These are phyloP conservation scores for Mycena maculata DNA, from an alignment of 768 basidiomycete genomes.

Conservation along the genomic window DNA sequence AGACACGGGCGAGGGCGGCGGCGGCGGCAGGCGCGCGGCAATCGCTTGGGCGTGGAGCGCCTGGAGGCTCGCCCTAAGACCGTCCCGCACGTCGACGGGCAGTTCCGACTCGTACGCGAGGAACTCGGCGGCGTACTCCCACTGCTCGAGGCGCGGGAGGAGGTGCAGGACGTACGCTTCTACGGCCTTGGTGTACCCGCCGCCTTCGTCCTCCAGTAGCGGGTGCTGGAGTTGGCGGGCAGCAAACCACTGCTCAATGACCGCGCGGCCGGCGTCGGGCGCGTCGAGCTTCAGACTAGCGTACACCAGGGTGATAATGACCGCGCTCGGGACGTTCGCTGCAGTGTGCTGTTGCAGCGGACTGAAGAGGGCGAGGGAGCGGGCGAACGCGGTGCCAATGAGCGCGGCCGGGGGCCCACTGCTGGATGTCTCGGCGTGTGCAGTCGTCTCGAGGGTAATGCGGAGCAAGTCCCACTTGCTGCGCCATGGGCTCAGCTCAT, in stretches of 20 bases:
- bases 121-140: conserved; percentile 85
- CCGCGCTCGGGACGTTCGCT: conserved; percentile 73
- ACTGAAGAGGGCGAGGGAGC: conserved; percentile 77
- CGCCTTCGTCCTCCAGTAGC: conserved; percentile 49
- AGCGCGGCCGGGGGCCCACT: conserved; percentile 70
- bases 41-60: conserved; percentile 53
- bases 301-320: conserved; percentile 77
- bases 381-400: conserved; percentile 65
- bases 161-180: conserved; percentile 83
- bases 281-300: conserved; percentile 76
- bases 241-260: conserved; percentile 86
- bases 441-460: conserved; percentile 83
- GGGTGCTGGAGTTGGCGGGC: conserved; percentile 62
- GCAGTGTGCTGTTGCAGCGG: conserved; percentile 55
- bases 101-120: conserved; percentile 80
- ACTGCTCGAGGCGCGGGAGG: conserved; percentile 78
- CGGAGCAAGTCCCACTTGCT: conserved; percentile 91
- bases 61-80: conserved; percentile 54
- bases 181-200: conserved; percentile 78
- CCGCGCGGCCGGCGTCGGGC: conserved; percentile 67
- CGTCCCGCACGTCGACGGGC: conserved; percentile 60
- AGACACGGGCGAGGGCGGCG: conserved; percentile 38
- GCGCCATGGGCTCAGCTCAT: conserved; percentile 63
- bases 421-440: conserved; percentile 60
- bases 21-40: conserved; percentile 45